These are phyloP conservation scores for Volvox carteri DNA, from an alignment of 163 green algal genomes.

Conservation along the genomic window DNA sequence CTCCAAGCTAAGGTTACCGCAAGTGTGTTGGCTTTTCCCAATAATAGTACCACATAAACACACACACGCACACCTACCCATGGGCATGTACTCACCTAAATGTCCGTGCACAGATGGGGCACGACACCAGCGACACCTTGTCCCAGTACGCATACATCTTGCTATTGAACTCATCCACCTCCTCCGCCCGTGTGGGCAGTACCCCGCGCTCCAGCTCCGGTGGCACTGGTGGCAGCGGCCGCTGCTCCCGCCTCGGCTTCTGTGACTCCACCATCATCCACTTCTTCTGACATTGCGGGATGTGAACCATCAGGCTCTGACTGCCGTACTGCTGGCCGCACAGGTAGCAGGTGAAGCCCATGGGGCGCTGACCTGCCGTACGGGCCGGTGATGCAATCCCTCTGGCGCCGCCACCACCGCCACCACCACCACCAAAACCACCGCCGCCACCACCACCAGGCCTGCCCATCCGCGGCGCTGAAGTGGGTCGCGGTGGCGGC, in stretches of 20 bases:
- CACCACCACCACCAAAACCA: background rate
- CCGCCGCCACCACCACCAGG: background rate
- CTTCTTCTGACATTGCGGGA: conserved; percentile 77
- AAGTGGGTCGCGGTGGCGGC: background rate
- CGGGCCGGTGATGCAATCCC: background rate
- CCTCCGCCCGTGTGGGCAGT: conserved; percentile 43
- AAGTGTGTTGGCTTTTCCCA: no score
- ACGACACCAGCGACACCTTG: conserved; percentile 69
- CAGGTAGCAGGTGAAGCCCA: conserved; percentile 58
- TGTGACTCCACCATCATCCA: conserved; percentile 67
- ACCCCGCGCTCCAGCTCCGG: conserved; percentile 46
- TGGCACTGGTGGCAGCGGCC: conserved; percentile 63
- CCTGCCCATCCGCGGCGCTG: background rate
- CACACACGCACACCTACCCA: no score
- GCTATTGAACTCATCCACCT: conserved; percentile 69
- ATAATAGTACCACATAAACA: no score
- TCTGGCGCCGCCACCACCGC: background rate
- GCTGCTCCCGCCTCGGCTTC: conserved; percentile 62
- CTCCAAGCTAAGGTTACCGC: no score
- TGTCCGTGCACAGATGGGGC: conserved; percentile 68
- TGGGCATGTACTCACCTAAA: conserved; percentile 65
- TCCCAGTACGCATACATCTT: conserved; percentile 73
- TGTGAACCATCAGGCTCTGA: conserved; percentile 70
- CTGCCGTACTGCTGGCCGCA: conserved; percentile 65
- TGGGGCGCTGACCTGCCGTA: conserved; percentile 41